Percentiles rank a stretch among this genome's conserved stretches.
Conservation (phyloP, 2,329 filamentous ascomycete species). For the Microcyclospora pomicola region DNA sequence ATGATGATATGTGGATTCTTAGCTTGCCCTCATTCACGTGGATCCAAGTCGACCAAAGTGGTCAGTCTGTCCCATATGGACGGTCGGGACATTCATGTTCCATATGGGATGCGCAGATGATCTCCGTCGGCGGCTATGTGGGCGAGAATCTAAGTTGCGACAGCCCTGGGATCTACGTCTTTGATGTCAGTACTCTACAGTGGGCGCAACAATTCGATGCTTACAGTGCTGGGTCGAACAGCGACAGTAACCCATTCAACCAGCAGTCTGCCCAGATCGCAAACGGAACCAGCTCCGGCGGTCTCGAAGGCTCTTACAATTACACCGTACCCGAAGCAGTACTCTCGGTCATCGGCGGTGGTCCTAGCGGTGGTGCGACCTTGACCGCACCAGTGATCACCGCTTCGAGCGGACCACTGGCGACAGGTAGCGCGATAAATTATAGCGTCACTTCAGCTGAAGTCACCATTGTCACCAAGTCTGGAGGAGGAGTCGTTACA, state of each 20-base stretch:
- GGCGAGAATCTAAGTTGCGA: too few species aligned
- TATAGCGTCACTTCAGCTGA: too few species aligned
- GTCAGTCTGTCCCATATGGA: too few species aligned
- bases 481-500: constrained; percentile 33
- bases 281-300: constrained; percentile 35
- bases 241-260: constrained; percentile 29
- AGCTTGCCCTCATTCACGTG: too few species aligned
- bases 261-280: constrained; percentile 38
- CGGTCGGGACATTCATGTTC: too few species aligned
- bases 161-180: constrained; percentile 57
- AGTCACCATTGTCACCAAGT: too few species aligned
- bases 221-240: constrained; percentile 34
- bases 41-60: too few species aligned
- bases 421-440: constrained; percentile 53
- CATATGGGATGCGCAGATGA: too few species aligned
- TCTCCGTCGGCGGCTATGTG: too few species aligned
- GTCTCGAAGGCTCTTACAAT: constrained; percentile 45
- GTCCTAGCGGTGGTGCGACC: constrained; percentile 53
- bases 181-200: constrained; percentile 54
- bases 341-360: constrained; percentile 53
- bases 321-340: constrained; percentile 58
- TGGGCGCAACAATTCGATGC: constrained; percentile 64
- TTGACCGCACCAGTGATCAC: constrained; percentile 47
- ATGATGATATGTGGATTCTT: too few species aligned
- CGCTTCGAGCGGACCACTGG: constrained; percentile 54